Evolutionary conservation across 2,329 filamentous ascomycete genomes (phyloP), one percentile per base, ranked within the genome.

Genomic region (Tolypocladium sp.): DNA sequence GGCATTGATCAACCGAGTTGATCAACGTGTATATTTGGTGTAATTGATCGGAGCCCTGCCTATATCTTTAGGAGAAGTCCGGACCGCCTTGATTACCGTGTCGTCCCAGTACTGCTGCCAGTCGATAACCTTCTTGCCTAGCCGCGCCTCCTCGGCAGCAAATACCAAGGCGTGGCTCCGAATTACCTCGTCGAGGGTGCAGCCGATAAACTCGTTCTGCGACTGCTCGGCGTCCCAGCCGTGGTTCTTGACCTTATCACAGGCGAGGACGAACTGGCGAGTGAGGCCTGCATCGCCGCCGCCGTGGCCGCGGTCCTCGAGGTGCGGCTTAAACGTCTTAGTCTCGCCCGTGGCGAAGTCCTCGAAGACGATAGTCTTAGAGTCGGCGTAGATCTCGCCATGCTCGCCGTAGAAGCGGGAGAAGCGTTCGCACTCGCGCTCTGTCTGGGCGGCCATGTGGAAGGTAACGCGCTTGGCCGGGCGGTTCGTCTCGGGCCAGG

Each of bases 391-490:
- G 35, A 97, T 84, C 74, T 97, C 93, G 51, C 93, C 94, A 56
- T 85, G 78, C 0, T 89, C 90, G 55, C 94, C 94, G 74, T 97
- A 96, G 54, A 97, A 85, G 61, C 90, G 79, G 0, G 91, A 92
- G 60, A 92, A 88, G 4, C 94, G 86, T 64, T 96, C 84, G 71
- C 93, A 97, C 65, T 95, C 88, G 69, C 88, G 88, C 69, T 90
- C 86, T 0, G 92, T 96, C 62, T 92, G 90, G 2, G 93, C 92
- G 2, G 93, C 88, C 93, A 97, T 97, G 73, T 97, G 93, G 70
- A 97, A 90, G 2, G 86, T 86, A 0, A 92, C 93, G 20, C 88
- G 91, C 76, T 97, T 97, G 51, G 91, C 84, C 2, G 84, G 84
- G 30, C 85, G 78, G 54, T 60, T 61, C n/a, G 67, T 65, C 60